Conservation (phyloP, 2,329 filamentous ascomycete genomes). For the Monosporascus sp. region DNA sequence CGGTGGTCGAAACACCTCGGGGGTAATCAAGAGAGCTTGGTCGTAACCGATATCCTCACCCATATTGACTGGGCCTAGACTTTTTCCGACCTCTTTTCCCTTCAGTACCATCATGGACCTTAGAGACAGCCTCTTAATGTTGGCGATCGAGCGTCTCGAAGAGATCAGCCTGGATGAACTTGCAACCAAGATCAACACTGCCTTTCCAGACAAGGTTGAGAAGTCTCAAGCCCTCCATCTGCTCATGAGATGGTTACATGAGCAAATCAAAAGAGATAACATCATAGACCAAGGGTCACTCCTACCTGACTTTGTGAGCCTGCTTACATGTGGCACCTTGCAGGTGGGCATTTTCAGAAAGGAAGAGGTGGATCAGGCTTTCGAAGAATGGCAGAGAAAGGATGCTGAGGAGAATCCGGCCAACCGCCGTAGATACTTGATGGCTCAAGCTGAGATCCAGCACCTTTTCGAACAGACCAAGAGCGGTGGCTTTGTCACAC, state of each 20-base stretch:
- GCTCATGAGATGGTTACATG: constrained; percentile 22
- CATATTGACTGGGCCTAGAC: not conserved
- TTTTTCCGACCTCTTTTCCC: not conserved
- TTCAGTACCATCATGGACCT: constrained; percentile 13
- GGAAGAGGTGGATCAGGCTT: constrained; percentile 9
- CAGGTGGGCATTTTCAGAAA: constrained; percentile 8
- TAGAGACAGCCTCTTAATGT: not conserved
- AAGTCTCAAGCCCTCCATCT: constrained; percentile 9
- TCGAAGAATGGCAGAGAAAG: constrained; percentile 17
- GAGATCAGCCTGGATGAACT: constrained; percentile 11
- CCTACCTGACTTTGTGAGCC: constrained; percentile 13
- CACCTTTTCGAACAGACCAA: constrained; percentile 7
- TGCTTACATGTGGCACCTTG: constrained; percentile 10
- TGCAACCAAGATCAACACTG: constrained; percentile 6
- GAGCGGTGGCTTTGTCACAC: not conserved
- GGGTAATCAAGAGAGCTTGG: too few species aligned
- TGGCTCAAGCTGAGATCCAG: constrained; percentile 17
- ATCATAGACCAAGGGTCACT: constrained; percentile 10
- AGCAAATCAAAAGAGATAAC: constrained; percentile 18
- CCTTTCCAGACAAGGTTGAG: not conserved
- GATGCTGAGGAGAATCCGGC: constrained; percentile 14
- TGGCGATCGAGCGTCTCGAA: constrained; percentile 7
- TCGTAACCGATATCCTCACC: too few species aligned
- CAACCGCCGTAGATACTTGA: constrained; percentile 21
- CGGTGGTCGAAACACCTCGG: too few species aligned